phyloP scores from a whole-genome alignment of 306 rosid genomes.

The Acacia acuminata region DNA sequence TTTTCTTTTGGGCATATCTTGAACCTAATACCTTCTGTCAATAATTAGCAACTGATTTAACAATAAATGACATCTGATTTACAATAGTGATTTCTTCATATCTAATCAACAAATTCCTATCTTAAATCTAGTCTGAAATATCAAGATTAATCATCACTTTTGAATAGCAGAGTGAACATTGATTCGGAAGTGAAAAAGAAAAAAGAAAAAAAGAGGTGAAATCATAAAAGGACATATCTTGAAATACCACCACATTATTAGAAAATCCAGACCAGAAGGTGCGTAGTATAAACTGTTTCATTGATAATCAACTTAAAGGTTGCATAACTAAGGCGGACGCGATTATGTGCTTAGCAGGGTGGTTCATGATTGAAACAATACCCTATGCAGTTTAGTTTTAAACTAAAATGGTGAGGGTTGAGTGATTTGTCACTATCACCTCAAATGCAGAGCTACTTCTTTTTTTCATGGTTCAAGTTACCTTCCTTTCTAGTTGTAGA shows the following conservation, averaged over 20 bases:
- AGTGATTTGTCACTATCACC: background rate
- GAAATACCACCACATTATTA: background rate
- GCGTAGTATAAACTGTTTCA: background rate
- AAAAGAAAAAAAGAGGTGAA: background rate
- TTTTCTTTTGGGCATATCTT: background rate
- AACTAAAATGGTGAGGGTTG: background rate
- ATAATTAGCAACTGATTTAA: background rate
- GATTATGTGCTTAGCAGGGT: background rate
- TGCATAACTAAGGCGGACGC: background rate
- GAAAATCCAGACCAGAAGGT: background rate
- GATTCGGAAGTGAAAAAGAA: background rate
- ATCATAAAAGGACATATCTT: background rate
- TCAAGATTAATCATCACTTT: background rate
- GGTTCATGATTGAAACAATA: background rate
- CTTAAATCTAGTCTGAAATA: background rate
- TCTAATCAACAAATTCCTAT: background rate
- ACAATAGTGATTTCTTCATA: background rate
- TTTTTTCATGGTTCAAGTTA: background rate
- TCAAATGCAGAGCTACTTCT: background rate
- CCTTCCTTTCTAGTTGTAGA: background rate
- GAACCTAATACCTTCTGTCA: background rate
- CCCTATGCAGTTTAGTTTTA: background rate
- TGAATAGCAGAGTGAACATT: background rate
- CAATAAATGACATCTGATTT: background rate
- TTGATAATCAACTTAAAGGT: background rate